Conservation (phyloP, 805 yeast genomes). For the Ogataea henricii region DNA sequence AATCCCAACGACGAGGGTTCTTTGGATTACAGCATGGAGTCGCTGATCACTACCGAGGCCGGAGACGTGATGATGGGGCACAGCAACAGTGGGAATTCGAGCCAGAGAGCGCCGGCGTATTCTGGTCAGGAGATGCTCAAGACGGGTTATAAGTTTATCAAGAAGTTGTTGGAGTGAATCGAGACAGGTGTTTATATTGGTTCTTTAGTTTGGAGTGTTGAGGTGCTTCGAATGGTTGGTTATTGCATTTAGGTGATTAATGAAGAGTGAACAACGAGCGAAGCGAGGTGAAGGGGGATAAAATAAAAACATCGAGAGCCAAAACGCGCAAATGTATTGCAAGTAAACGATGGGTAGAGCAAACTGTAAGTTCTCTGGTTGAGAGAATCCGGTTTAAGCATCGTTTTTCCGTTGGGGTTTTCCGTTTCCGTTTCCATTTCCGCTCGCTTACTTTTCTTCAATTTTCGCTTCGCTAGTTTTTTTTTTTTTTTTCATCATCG, state of each 20-base stretch:
- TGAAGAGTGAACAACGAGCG: background rate
- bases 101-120: slow-evolving; percentile 16
- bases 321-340: no score
- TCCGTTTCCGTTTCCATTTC: no score
- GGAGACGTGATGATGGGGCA: slow-evolving; percentile 27
- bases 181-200: background rate
- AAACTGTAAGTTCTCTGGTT: no score
- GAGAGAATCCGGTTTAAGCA: no score
- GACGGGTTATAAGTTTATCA: slow-evolving; percentile 41
- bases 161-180: slow-evolving; percentile 34
- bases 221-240: no score
- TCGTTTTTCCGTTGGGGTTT: no score
- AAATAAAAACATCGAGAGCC: no score
- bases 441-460: slow-evolving; percentile 6
- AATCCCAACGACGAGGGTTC: slow-evolving; percentile 11
- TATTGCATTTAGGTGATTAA: no score
- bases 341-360: no score
- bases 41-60: slow-evolving; percentile 28
- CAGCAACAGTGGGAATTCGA: slow-evolving; percentile 2
- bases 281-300: background rate
- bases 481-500: background rate
- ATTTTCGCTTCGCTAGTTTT: no score
- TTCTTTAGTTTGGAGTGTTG: no score
- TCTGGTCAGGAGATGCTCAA: slow-evolving; percentile 35
- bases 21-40: slow-evolving; percentile 30